Evolutionary conservation across 2,329 filamentous ascomycete genomes (phyloP), one percentile per base, ranked within the genome.

Genomic region (Ustulina deusta): DNA sequence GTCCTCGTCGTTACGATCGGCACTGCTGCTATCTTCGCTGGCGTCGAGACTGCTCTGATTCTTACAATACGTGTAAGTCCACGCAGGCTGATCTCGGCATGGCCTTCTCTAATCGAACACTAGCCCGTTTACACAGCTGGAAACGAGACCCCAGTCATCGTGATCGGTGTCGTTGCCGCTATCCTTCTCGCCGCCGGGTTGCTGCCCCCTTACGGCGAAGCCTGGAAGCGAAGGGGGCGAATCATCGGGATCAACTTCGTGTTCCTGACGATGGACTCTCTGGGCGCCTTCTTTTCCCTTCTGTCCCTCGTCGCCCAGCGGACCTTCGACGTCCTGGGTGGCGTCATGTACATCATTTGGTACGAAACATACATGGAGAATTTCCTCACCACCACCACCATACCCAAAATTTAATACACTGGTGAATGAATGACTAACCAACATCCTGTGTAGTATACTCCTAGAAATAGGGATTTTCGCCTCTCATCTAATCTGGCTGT

Each of bases 211-310:
- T 91, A 89, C 71, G 84, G 84, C 63, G 89, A 91, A 74, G 79
- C 90, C 1, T 89, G 85, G 80, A 90, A 90, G 75, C 81, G 88
- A 13, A 81, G 83, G 58, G 89, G 89, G 0, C 82, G 87, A 27
- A 88, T 90, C 1, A 81, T 90, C 34, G 89, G 89, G 0, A 85
- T 90, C 62, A 88, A 88, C 83, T 82, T 77, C 72, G 42, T 87
- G 15, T 91, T 91, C 71, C 76, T 91, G 2, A 78, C 79, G 0
- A 86, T 90, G 71, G 89, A 91, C 72, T 89, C 84, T 64, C 71
- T 83, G 0, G 89, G 89, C 1, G 89, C 88, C 0, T 83, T 90
- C 64, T 90, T 91, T 75, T 90, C 87, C 0, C 81, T 90, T 25
- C 84, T 90, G 81, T 87, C 88, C 1, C 77, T 90, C 10, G 85